Evolutionary conservation across 805 yeast species (phyloP), one percentile per base, ranked within the genome.

Genomic region (Dipodascus albidus): DNA sequence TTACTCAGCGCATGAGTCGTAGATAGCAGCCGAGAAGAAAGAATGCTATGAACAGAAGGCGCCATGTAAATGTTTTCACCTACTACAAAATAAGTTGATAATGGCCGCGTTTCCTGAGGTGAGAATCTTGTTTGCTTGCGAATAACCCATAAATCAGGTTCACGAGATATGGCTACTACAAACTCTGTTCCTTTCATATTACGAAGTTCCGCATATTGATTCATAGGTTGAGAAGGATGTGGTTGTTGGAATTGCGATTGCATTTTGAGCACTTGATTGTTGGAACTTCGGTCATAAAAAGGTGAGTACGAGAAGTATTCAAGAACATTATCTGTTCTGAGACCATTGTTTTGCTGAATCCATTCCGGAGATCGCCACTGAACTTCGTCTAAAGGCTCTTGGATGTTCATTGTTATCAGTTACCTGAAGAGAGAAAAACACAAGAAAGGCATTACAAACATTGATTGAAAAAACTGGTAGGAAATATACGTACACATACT

Each of bases 321-420:
- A 20, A 93, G 75, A 1, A 93, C 96, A 64, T 90, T 93, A 52
- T 83, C 95, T 0, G 95, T 85, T 48, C 89, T 76, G 22, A 93
- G 77, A 0, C 96, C 67, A 3, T 72, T 97, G 65, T 82, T 82
- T 52, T 83, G 79, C 65, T 89, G 96, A 58, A 93, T 88, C 95
- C 96, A 93, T 67, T 93, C 99, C 0, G 99, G 98, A 2, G 93
- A 84, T 59, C 90, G 80, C 99, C 99, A 93, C 67, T 90, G 98
- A 47, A 93, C 76, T 62, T 91, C 97, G 64, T 90, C 97, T 23
- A 90, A 72, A 73, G 50, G 74, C 15, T 52, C 51, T 21, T 17
- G 17, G 15, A 17, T 14, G 20, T 38, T 38, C 44, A 38, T 38
- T 27, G 33, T 6, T 6, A 11, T 27, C 6, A 27, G 33, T 6